phyloP scores from a whole-genome alignment of 345 rosid species.

The Turritis glabra region DNA sequence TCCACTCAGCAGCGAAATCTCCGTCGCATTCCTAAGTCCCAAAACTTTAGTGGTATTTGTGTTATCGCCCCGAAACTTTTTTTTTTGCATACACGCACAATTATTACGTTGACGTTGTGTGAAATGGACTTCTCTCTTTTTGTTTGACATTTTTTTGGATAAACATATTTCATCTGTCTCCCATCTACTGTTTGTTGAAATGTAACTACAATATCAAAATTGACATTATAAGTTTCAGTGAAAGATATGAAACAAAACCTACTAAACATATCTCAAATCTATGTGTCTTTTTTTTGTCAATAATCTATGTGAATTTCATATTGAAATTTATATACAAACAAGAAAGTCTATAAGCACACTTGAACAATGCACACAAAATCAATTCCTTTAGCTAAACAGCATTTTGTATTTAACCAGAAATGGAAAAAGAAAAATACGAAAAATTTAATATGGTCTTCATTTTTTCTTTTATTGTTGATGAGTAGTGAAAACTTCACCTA shows the following conservation, averaged over 20 bases:
- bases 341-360: background rate
- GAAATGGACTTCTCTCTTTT: background rate
- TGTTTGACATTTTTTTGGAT: slow-evolving; percentile 26
- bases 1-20: too few relatives aligned
- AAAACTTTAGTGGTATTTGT: background rate
- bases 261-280: background rate
- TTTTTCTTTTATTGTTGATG: background rate
- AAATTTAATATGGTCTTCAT: background rate
- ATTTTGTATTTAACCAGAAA: background rate
- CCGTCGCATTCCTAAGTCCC: background rate
- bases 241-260: background rate
- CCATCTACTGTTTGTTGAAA: slow-evolving; percentile 2
- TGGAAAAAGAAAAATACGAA: background rate
- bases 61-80: background rate
- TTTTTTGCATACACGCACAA: background rate
- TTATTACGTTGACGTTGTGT: background rate
- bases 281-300: background rate
- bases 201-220: background rate
- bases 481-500: slow-evolving; percentile 11
- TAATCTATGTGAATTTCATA: background rate
- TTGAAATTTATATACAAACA: slow-evolving; percentile 10
- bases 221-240: background rate
- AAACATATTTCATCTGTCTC: background rate
- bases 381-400: background rate
- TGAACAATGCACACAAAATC: slow-evolving; percentile 8